Conservation (phyloP, 495 filamentous ascomycete genomes). For the Diplogelasinospora grovesii region DNA sequence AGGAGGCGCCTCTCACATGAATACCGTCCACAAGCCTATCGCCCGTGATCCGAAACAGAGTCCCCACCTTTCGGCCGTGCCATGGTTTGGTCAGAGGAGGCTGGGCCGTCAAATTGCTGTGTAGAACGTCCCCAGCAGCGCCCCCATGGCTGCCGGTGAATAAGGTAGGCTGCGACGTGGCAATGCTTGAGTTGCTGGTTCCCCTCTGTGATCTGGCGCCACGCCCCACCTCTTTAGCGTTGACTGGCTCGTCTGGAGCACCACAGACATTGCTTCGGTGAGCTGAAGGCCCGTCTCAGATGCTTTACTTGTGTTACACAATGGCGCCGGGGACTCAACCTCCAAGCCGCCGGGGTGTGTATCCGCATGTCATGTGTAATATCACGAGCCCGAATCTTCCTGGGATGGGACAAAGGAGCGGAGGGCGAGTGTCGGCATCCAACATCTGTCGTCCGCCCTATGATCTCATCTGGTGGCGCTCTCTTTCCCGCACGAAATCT, state of each 20-base stretch:
- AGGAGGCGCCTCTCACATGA: slow-evolving; percentile 28
- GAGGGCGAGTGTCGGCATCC: too few relatives aligned
- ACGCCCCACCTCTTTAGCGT: too few relatives aligned
- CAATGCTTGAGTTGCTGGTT: slow-evolving; percentile 22
- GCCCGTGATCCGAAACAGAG: neutral
- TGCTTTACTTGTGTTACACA: slow-evolving; percentile 5
- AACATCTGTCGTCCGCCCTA: too few relatives aligned
- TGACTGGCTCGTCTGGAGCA: too few relatives aligned
- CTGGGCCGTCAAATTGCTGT: too few relatives aligned
- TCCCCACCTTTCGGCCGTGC: slow-evolving; percentile 8
- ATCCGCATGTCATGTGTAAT: neutral
- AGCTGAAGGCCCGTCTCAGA: slow-evolving; percentile 2
- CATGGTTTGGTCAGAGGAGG: slow-evolving; percentile 3
- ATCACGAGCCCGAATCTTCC: too few relatives aligned
- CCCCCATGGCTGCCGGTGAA: too few relatives aligned
- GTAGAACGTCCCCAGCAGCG: too few relatives aligned
- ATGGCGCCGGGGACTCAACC: neutral
- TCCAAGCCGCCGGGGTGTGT: neutral
- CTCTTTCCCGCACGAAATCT: too few relatives aligned
- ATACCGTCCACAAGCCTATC: slow-evolving; percentile 15
- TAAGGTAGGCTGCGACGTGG: slow-evolving; percentile 23
- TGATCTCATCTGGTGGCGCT: too few relatives aligned
- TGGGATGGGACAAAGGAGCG: too few relatives aligned
- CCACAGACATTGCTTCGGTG: slow-evolving; percentile 14
- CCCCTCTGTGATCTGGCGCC: too few relatives aligned